Base-by-base conservation (phyloP, 768 basidiomycete genomes). In the Leucocoprinus birnbaumii region DNA sequence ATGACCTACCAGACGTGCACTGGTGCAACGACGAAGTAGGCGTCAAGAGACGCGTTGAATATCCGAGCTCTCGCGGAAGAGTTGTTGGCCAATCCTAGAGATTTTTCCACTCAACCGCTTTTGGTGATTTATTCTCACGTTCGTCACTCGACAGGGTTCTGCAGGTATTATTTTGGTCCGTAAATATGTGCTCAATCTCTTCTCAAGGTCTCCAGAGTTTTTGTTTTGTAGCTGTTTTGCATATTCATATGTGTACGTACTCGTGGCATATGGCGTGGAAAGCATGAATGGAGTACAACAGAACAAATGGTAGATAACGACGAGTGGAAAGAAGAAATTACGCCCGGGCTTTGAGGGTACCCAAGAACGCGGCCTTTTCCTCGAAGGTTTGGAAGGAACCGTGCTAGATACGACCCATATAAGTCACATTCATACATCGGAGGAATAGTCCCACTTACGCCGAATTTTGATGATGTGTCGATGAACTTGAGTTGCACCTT, bases 401-500 rank as follows among this genome's bases (percentile, higher is more conserved):
- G 68, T 97, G 95, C 90, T 91, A n/a, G n/a, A n/a, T n/a, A n/a
- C n/a, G n/a, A n/a, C n/a, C n/a, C n/a, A n/a, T n/a, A n/a, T n/a
- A n/a, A n/a, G n/a, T n/a, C n/a, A n/a, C n/a, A n/a, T n/a, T n/a
- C n/a, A n/a, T n/a, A n/a, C n/a, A n/a, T n/a, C n/a, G 48, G 25
- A 53, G 45, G 14, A 51, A 31, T 16, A n/a, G n/a, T n/a, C 4
- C 38, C 34, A 81, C 87, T 62, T 84, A 91, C 90, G 64, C 95
- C 94, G 75, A 94, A 94, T 76, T 97, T 97, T 73, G 92, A 95
- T 41, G 94, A 91, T 31, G 96, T 98, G 69, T 96, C 94, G 83
- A 98, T 96, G 80, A 95, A 98, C 77, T 96, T 98, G 83, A 97
- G 89, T 58, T 88, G 83, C 59, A 97, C 90, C 80, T 98, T 95